phyloP scores from a whole-genome alignment of 768 basidiomycete species.

The Leccinum ochraceum region DNA sequence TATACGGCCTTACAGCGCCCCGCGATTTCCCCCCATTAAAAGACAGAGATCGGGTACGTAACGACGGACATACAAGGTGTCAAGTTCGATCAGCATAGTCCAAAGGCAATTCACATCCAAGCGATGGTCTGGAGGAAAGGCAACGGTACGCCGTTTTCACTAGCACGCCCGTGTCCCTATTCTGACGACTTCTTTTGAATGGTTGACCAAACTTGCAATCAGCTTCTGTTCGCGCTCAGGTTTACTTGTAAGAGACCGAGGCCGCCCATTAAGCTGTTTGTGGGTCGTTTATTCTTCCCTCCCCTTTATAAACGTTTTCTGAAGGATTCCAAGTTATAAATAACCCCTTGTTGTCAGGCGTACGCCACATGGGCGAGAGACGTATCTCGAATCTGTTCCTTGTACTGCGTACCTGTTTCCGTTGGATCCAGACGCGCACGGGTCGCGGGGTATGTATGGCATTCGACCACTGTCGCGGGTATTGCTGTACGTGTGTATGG shows the following conservation, averaged over 20 bases:
- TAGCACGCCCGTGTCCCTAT: neutral
- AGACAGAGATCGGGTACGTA: neutral
- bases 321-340: neutral
- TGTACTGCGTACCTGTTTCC: neutral
- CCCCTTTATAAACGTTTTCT: neutral
- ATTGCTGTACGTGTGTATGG: neutral
- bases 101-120: neutral
- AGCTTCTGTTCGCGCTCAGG: neutral
- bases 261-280: neutral
- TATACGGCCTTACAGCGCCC: neutral
- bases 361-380: neutral
- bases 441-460: neutral
- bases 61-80: neutral
- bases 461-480: neutral
- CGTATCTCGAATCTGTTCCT: neutral
- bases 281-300: neutral
- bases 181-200: neutral
- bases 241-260: neutral
- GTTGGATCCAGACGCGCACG: neutral
- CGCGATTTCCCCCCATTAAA: neutral
- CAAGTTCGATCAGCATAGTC: neutral
- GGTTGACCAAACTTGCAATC: neutral
- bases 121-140: neutral
- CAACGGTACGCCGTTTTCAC: neutral
- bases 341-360: neutral